phyloP scores from a whole-genome alignment of 1,284 basidiomycete genomes.

The Hemileia vastatrix region DNA sequence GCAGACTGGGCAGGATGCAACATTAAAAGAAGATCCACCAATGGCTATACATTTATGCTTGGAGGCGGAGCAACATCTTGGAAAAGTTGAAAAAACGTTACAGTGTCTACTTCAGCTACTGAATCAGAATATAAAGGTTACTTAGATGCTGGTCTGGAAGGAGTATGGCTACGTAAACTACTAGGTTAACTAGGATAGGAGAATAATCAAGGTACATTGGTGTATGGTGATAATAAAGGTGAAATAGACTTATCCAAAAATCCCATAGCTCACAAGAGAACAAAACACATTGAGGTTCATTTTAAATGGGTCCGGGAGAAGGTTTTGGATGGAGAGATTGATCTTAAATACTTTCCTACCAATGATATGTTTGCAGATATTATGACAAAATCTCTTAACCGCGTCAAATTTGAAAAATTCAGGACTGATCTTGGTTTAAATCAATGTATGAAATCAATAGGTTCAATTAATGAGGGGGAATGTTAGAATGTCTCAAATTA shows the following conservation, averaged over 20 bases:
- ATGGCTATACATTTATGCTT: not conserved
- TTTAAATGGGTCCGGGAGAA: conserved; percentile 1
- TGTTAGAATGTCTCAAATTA: too few species aligned
- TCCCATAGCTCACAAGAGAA: not conserved
- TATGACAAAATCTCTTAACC: too few species aligned
- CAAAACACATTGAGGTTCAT: not conserved
- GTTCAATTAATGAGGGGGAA: too few species aligned
- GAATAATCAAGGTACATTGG: too few species aligned
- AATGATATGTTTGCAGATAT: too few species aligned
- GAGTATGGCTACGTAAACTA: not conserved
- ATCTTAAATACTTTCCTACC: too few species aligned
- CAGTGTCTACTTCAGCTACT: not conserved
- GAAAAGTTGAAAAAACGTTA: not conserved
- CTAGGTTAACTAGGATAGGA: not conserved
- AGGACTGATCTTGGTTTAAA: too few species aligned
- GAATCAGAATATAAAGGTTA: not conserved
- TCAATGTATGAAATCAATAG: too few species aligned
- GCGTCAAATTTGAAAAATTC: too few species aligned
- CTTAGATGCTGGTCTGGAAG: not conserved
- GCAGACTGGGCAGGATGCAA: conserved; percentile 1
- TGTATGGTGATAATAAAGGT: too few species aligned
- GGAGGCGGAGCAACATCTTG: not conserved
- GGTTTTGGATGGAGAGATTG: too few species aligned
- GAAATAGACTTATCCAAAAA: too few species aligned
- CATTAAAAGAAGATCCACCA: not conserved